Conservation (phyloP, 1,139 yeast genomes). For the Taphrina deformans region DNA sequence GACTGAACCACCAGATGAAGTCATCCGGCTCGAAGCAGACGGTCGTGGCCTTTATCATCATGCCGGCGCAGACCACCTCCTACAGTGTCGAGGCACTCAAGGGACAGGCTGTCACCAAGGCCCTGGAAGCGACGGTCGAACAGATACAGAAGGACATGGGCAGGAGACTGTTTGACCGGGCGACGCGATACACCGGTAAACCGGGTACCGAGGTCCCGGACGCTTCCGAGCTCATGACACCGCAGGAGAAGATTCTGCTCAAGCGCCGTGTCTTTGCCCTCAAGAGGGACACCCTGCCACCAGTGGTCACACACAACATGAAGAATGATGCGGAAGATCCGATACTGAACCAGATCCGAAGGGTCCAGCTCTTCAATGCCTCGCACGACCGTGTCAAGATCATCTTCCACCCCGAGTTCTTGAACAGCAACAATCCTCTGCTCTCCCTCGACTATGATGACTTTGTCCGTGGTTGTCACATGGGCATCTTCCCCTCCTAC, state of each 20-base stretch:
- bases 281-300: constrained; percentile 84
- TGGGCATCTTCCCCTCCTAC: constrained; percentile 97
- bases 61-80: constrained; percentile 94
- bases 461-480: constrained; percentile 95
- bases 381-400: constrained; percentile 91
- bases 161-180: constrained; percentile 82
- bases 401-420: constrained; percentile 95
- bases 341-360: constrained; percentile 83
- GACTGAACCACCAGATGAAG: constrained; percentile 87
- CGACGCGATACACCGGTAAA: constrained; percentile 70
- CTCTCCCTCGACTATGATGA: constrained; percentile 93
- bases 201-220: constrained; percentile 61
- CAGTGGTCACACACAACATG: constrained; percentile 98
- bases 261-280: constrained; percentile 92
- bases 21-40: constrained; percentile 81
- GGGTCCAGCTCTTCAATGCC: constrained; percentile 84
- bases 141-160: constrained; percentile 90
- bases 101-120: constrained; percentile 94
- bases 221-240: constrained; percentile 78
- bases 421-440: constrained; percentile 92
- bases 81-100: constrained; percentile 93
- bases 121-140: constrained; percentile 81
- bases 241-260: constrained; percentile 83
- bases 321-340: constrained; percentile 89
- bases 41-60: constrained; percentile 94